Percentiles rank a stretch among this genome's conserved stretches.
phyloP scores from a whole-genome alignment of 495 filamentous ascomycete genomes.

The Geoglossum glabrum region DNA sequence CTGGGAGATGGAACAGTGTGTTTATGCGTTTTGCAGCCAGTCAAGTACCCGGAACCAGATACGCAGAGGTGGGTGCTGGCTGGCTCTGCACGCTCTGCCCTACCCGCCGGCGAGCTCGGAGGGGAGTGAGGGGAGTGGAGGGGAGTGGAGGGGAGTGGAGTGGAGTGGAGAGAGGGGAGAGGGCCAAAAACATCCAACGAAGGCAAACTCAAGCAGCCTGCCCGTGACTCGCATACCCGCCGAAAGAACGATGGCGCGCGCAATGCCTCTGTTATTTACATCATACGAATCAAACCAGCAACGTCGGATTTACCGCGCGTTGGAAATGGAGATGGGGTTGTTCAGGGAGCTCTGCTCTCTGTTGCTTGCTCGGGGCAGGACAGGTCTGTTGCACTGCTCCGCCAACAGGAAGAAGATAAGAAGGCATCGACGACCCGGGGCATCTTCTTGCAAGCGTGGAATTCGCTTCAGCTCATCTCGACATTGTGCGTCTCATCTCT shows the following conservation, averaged over 20 bases:
- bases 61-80: neutral
- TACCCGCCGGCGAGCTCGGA: neutral
- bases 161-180: no score
- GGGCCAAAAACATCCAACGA: neutral
- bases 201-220: neutral
- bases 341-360: neutral
- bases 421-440: neutral
- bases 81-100: neutral
- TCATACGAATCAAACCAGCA: neutral
- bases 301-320: neutral
- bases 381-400: neutral
- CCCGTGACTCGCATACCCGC: slow-evolving; percentile 1
- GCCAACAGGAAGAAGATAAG: neutral
- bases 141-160: no score
- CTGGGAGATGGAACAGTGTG: neutral
- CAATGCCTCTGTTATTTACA: neutral
- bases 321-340: neutral
- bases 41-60: neutral
- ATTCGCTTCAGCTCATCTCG: no score
- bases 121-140: no score
- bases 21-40: neutral
- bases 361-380: neutral
- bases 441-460: no score
- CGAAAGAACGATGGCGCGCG: neutral
- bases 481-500: no score